A percentile compares a stretch with the other conserved stretches of the same genome.
Conservation (phyloP, 495 filamentous ascomycete species). For the Chlorociboria aeruginascens region DNA sequence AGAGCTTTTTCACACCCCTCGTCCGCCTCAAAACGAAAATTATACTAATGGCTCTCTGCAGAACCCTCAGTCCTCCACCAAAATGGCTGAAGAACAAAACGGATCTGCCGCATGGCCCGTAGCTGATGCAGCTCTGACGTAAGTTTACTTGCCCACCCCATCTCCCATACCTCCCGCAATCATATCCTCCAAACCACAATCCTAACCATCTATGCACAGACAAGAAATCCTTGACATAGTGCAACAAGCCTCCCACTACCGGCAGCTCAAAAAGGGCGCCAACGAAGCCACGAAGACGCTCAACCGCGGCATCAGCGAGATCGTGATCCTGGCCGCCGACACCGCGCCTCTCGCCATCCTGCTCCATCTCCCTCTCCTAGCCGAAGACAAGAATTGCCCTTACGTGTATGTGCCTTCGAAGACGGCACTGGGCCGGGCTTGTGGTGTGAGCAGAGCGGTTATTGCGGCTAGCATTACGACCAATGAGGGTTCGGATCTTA, state of each 20-base stretch:
- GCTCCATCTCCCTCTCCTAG: conserved; percentile 80
- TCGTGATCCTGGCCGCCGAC: conserved; percentile 83
- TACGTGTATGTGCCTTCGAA: conserved; percentile 61
- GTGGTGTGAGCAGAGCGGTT: conserved; percentile 76
- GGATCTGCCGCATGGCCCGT: conserved; percentile 67
- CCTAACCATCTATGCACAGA: conserved; percentile 54
- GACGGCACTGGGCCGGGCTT: conserved; percentile 64
- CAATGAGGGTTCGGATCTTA: conserved; percentile 85
- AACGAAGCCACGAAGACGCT: conserved; percentile 76
- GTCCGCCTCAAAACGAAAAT: conserved; percentile 14
- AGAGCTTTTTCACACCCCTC: background rate
- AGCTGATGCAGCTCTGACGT: conserved; percentile 60
- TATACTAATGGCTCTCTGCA: background rate
- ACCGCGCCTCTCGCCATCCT: conserved; percentile 79
- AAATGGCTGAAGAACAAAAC: conserved; percentile 39
- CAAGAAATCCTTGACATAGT: conserved; percentile 77
- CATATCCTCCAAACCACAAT: conserved; percentile 87
- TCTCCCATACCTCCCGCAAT: background rate
- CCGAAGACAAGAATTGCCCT: conserved; percentile 67
- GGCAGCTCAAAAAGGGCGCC: conserved; percentile 80
- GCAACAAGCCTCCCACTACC: conserved; percentile 74
- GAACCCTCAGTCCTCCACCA: conserved; percentile 8
- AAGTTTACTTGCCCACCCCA: conserved; percentile 69
- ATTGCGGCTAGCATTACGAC: conserved; percentile 82
- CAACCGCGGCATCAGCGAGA: conserved; percentile 78